A percentile compares a stretch with the other conserved stretches of the same genome.
Evolutionary conservation across 768 basidiomycete species (phyloP).

Genomic region (Suillus subalutaceus): DNA sequence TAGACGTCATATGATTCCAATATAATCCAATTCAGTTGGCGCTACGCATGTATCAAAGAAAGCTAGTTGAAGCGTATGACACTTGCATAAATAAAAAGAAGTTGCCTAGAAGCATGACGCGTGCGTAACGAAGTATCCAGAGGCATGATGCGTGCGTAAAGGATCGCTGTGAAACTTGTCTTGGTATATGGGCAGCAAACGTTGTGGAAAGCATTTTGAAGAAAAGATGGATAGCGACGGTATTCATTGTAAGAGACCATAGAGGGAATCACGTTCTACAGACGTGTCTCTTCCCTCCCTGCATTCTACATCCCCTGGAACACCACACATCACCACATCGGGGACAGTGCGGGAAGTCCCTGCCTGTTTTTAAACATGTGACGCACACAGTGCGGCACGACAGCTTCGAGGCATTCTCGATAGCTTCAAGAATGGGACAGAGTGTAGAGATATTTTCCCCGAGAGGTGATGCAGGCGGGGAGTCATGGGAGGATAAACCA

Average conservation of each 20-base stretch:
- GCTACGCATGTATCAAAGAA: background rate
- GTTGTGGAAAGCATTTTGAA: background rate
- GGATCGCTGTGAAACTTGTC: background rate
- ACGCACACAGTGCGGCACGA: conserved; percentile 47
- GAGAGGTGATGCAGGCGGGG: conserved; percentile 24
- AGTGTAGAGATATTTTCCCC: conserved; percentile 19
- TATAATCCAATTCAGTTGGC: background rate
- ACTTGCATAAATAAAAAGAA: background rate
- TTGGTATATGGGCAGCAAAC: background rate
- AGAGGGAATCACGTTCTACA: conserved; percentile 32
- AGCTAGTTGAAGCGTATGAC: background rate
- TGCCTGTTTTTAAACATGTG: conserved; percentile 54
- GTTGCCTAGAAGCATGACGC: background rate
- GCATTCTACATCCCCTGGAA: conserved; percentile 60
- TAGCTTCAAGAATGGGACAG: conserved; percentile 50
- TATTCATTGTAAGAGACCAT: background rate
- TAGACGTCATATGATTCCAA: background rate
- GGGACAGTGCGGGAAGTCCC: conserved; percentile 63
- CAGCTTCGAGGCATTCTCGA: conserved; percentile 57
- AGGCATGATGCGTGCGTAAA: background rate
- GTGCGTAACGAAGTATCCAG: background rate
- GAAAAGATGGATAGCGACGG: too few relatives aligned
- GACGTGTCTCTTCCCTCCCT: conserved; percentile 53
- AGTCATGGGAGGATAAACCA: conserved; percentile 8
- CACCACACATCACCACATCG: conserved; percentile 66